These are phyloP conservation scores for Hibiscus trionum DNA, from an alignment of 345 rosid species.

Conservation along the genomic window DNA sequence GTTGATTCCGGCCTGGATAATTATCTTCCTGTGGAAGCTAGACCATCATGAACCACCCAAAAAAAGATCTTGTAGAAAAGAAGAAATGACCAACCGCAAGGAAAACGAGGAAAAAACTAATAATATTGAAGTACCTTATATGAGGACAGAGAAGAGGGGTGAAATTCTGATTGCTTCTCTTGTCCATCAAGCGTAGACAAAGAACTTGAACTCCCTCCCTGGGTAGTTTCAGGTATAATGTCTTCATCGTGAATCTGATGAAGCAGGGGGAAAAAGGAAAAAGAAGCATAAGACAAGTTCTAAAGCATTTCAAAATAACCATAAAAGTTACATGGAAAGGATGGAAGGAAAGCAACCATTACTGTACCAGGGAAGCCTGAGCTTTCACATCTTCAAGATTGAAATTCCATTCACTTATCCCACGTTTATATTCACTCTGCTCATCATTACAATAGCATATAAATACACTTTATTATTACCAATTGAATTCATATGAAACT, in stretches of 20 bases:
- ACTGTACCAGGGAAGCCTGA: conserved; percentile 89
- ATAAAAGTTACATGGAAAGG: neutral
- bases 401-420: conserved; percentile 97
- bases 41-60: conserved; percentile 17
- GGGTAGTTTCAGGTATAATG: conserved; percentile 35
- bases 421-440: conserved; percentile 96
- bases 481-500: neutral
- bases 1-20: conserved; percentile 29
- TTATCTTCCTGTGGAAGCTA: conserved; percentile 46
- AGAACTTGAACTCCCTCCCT: conserved; percentile 48
- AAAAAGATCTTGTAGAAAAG: neutral
- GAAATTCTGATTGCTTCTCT: conserved; percentile 41
- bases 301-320: neutral
- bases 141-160: conserved; percentile 24
- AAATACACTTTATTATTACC: neutral
- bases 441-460: conserved; percentile 9
- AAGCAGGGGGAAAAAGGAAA: conserved; percentile 3
- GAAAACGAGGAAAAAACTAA: conserved; percentile 4
- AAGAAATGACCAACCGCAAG: conserved; percentile 6
- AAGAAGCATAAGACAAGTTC: neutral
- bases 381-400: conserved; percentile 96
- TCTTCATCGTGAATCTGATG: conserved; percentile 91
- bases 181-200: conserved; percentile 40
- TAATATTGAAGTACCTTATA: conserved; percentile 29
- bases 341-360: neutral